These are phyloP conservation scores for Scedosporium boydii DNA, from an alignment of 2,329 filamentous ascomycete genomes.

Conservation along the genomic window DNA sequence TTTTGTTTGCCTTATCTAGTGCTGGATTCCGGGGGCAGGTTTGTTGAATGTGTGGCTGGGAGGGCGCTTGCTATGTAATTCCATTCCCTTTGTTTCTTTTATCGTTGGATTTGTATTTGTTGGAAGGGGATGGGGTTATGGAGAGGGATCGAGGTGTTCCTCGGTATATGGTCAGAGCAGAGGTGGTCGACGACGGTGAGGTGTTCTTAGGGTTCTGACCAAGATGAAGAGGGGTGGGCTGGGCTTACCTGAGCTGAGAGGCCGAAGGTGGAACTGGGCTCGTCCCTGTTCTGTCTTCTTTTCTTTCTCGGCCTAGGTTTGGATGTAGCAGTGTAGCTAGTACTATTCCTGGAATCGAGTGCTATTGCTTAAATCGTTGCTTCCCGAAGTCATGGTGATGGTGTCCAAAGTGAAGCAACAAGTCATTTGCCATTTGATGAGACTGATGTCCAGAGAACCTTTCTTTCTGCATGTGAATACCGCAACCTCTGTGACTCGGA, in stretches of 20 bases:
- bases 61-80: background rate
- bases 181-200: background rate
- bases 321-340: background rate
- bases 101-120: background rate
- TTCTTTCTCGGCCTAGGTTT: background rate
- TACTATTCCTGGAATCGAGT: background rate
- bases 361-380: background rate
- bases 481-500: too few relatives aligned
- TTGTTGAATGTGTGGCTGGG: background rate
- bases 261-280: background rate
- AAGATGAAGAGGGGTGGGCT: too few relatives aligned
- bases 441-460: too few relatives aligned
- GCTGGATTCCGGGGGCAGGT: background rate
- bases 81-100: conserved; percentile 3
- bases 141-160: background rate
- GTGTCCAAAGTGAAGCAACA: background rate
- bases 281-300: background rate
- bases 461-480: too few relatives aligned
- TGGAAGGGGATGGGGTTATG: background rate
- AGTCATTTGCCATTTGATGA: too few relatives aligned
- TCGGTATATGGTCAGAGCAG: background rate
- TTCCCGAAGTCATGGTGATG: background rate
- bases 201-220: too few relatives aligned
- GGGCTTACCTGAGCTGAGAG: too few relatives aligned
- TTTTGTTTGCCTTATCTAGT: conserved; percentile 1